Percentiles rank a stretch among this genome's conserved stretches.
Conservation (phyloP, 1,284 basidiomycete species). For the Pyrrhoderma noxium region DNA sequence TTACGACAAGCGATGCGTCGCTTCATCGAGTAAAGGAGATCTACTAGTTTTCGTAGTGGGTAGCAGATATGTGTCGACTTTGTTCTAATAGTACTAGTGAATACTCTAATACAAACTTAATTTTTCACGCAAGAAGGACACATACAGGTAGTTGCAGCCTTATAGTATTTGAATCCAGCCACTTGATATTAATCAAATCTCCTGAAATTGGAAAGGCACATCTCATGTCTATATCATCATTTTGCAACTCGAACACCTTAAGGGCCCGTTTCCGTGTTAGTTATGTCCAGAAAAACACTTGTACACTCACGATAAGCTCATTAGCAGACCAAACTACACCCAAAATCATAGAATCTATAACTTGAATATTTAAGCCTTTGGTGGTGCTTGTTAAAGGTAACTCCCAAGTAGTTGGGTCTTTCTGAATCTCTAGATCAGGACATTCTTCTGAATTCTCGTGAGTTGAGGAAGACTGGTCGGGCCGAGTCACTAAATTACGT, state of each 20-base stretch:
- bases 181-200: not conserved
- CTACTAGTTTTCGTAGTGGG: constrained; percentile 4
- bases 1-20: constrained; percentile 9
- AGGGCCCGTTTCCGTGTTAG: not conserved
- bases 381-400: constrained; percentile 5
- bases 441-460: not conserved
- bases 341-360: not conserved
- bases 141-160: constrained; percentile 2
- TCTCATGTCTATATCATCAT: constrained; percentile 1
- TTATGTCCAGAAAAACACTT: not conserved
- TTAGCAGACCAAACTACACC: constrained; percentile 11
- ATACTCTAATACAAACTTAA: no score
- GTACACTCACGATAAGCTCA: constrained; percentile 10
- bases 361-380: not conserved
- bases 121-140: not conserved
- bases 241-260: constrained; percentile 5
- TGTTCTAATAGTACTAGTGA: constrained; percentile 5
- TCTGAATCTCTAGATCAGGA: not conserved
- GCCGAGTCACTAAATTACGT: constrained; percentile 2
- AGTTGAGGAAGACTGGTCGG: not conserved
- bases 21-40: not conserved
- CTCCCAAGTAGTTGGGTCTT: not conserved
- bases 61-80: constrained; percentile 8
- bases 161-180: not conserved
- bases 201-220: constrained; percentile 5